Evolutionary conservation across 129 eudicot genomes (phyloP), one percentile per base, ranked within the genome.

Genomic region (Centaurea solstitialis): DNA sequence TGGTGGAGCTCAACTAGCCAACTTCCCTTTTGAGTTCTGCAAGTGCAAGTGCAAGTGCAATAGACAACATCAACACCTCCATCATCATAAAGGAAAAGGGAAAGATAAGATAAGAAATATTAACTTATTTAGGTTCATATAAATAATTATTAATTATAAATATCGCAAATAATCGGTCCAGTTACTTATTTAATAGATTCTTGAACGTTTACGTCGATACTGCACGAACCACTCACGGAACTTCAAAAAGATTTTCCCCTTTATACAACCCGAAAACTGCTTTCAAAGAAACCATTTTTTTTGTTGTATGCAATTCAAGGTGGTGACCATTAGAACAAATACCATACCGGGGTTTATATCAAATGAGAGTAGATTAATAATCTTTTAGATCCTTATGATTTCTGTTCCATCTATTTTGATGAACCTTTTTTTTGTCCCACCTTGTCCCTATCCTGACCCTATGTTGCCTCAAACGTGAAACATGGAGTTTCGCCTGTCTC

Each of bases 1-100:
- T 77, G 86, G 82, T 83, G 86, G 82, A 83, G 86, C 79, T 83
- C 86, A 82, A 82, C 73, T 82, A 70, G 82, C 74, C 68, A 39
- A 71, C 68, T 64, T 76, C 82, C 50, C 74, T 57, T 57, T 59
- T 83, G 78, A 13, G 78, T 70, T 76, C 38, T 82, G 71, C 65
- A 75, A 78, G 74, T 75, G 78, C 77, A 74, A 74, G 41, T 74
- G 40, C n/a, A 53, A 80, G 75, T 70, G 78, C 82, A 77, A 72
- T 76, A 53, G 77, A 76, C 81, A 77, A 41, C 86, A 81, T 83
- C 86, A 71, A 82, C 86, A 83, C 86, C 68, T 8, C 82, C 86
- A 83, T 77, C 78, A 77, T 77, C 79, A 77, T 83, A 72, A 83
- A 77, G 82, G 67, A 40, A 77, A 77, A 77, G 61, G 13, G 18